Evolutionary conservation across 345 rosid genomes (phyloP).

Genomic region (Erucastrum elatum): DNA sequence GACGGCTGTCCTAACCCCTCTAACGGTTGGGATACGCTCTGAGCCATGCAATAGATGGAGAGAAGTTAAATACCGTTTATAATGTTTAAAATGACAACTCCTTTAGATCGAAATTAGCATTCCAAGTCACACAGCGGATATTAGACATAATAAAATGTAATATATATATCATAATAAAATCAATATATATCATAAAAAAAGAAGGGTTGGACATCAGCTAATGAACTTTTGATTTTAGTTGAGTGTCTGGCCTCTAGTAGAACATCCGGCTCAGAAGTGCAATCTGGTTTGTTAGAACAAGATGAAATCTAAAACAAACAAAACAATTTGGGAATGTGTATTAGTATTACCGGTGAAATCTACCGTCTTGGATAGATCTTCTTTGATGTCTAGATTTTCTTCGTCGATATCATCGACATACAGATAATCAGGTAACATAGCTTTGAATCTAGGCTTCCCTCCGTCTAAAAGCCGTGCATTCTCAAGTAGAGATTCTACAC

Average conservation of each 20-base stretch:
- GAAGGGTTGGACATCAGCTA: too few species aligned
- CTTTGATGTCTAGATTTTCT: background rate
- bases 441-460: background rate
- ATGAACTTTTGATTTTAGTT: too few species aligned
- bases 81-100: too few species aligned
- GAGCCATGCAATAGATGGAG: background rate
- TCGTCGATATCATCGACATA: background rate
- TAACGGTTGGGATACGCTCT: background rate
- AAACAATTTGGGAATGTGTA: background rate
- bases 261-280: too few species aligned
- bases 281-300: too few species aligned
- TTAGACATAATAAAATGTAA: too few species aligned
- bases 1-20: background rate
- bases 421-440: background rate
- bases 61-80: background rate
- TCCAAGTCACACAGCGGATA: too few species aligned
- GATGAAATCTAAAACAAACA: background rate
- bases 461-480: background rate
- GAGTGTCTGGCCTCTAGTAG: too few species aligned
- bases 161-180: too few species aligned
- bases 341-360: background rate
- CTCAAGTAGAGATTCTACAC: background rate
- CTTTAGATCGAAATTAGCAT: too few species aligned
- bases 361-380: background rate
- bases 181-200: too few species aligned